phyloP scores from a whole-genome alignment of 75 land plant genomes.

The Isoetes taiwanensis region DNA sequence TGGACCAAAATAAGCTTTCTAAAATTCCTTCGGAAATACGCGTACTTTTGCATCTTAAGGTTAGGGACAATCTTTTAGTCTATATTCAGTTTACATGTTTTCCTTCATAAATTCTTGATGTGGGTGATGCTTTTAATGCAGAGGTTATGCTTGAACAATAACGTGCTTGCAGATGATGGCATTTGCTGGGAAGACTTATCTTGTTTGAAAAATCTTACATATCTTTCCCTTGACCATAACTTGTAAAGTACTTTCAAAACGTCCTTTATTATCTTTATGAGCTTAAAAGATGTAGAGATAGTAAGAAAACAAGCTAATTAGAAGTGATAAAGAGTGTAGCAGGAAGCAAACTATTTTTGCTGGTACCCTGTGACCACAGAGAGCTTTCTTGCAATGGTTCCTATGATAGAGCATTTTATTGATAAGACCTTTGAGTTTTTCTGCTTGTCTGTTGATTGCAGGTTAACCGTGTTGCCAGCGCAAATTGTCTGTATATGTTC shows the following conservation, averaged over 20 bases:
- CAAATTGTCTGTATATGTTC: conserved; percentile 39
- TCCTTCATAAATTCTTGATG: background rate
- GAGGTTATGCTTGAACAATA: conserved; percentile 48
- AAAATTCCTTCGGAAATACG: conserved; percentile 38
- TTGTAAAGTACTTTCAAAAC: conserved; percentile 24
- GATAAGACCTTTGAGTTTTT: background rate
- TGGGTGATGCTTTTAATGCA: conserved; percentile 15
- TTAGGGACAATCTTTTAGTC: conserved; percentile 1
- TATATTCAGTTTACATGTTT: background rate
- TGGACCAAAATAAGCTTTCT: conserved; percentile 39
- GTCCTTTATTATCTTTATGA: background rate
- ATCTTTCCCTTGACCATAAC: conserved; percentile 43
- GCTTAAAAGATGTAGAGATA: background rate
- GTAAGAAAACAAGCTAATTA: no score
- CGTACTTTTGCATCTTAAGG: conserved; percentile 31
- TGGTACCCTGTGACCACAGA: no score
- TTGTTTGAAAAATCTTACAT: conserved; percentile 31
- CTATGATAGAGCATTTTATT: background rate
- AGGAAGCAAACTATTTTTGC: no score
- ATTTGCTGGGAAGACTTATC: conserved; percentile 50
- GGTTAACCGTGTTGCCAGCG: conserved; percentile 51
- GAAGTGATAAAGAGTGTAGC: no score
- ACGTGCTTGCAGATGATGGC: conserved; percentile 36
- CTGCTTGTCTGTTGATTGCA: conserved; percentile 15
- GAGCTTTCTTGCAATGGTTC: background rate